Evolutionary conservation across 805 yeast species (phyloP), one percentile per base, ranked within the genome.

Genomic region (Wickerhamomyces xylosicus): DNA sequence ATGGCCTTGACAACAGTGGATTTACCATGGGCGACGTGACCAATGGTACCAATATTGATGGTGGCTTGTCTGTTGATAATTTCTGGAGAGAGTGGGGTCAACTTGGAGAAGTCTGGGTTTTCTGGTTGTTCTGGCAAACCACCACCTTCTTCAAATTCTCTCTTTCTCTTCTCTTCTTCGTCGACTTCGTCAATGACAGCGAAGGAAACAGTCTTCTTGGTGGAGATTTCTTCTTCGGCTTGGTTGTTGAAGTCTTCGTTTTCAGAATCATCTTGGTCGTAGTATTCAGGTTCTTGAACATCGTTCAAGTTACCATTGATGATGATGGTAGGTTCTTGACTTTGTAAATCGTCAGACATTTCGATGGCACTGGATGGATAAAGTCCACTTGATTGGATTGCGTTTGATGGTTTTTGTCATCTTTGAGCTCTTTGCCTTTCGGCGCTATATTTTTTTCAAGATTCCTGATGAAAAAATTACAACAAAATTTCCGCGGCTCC

Each of bases 21-120:
- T 63, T 86, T 86, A 64, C 95, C 95, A 69, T 86, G 95, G 41
- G 95, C 95, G 50, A 86, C 95, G 64, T 85, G 95, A 45, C 95
- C 95, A 62, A 86, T 86, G 43, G 95, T 86, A 65, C 99, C 99
- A 58, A 92, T 92, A 64, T 92, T 92, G 60, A 92, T 86, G 37
- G 99, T 92, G 46, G 99, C 99, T 69, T 92, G 99, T 74, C 98
- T 84, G 63, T 85, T 85, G 66, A 92, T 92, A 59, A 92, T 94
- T 57, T 89, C 98, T 39, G 95, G 92, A 7, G 94, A 81, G 46
- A 85, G 68, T 27, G 98, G 97, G 36, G 90, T 85, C 65, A 92
- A 66, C 48, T 66, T 58, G 32, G 82, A 49, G 55, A 90, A 82
- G 58, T 89, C 96, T 42, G 95, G 95, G 64, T 85, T 69, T 31